Base-by-base conservation (phyloP, 179 eudicot species). In the Actinidia arguta region DNA sequence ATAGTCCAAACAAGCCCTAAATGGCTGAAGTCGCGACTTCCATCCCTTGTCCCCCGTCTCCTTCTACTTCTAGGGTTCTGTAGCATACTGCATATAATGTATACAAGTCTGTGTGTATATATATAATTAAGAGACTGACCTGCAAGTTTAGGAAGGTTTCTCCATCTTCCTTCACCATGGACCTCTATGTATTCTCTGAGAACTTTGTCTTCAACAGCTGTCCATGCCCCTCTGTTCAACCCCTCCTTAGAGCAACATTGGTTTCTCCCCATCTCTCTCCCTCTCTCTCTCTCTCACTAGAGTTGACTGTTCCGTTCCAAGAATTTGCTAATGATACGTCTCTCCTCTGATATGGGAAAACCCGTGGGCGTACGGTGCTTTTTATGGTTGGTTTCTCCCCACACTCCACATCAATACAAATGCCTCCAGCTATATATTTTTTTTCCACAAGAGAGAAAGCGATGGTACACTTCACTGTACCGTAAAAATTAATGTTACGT, bases 151-250 rank as follows among this genome's bases (percentile, higher is more conserved):
- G 72, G 22, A 17, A 67, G 72, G 72, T 67, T 67, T 67, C 72
- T 36, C 72, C 72, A 67, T 0, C 47, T 17, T 8, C 72, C 72
- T 31, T 67, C 72, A 17, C 72, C 72, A 31, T 17, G 72, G 18
- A 67, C n/a, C n/a, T 67, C 39, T 13, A 67, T 16, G n/a, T 67
- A 67, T 16, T 67, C 72, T 16, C 9, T 67, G 0, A 67, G 72
- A 67, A 67, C 39, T 17, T 36, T 67, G 72, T 67, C 72, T 36
- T 67, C 72, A 7, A 47, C 27, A 0, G 10, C 72, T 5, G 72
- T 67, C 72, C 72, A 67, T 67, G 72, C 46, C 14, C 72, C 72
- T 36, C 72, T 67, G 72, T 67, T 67, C 72, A 67, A 16, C 72
- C 72, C 72, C 27, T 67, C 72, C 22, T 67, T 67, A 27, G 47